Conservation (phyloP, 2,329 filamentous ascomycete species). For the Xylariomycetidae sp. region DNA sequence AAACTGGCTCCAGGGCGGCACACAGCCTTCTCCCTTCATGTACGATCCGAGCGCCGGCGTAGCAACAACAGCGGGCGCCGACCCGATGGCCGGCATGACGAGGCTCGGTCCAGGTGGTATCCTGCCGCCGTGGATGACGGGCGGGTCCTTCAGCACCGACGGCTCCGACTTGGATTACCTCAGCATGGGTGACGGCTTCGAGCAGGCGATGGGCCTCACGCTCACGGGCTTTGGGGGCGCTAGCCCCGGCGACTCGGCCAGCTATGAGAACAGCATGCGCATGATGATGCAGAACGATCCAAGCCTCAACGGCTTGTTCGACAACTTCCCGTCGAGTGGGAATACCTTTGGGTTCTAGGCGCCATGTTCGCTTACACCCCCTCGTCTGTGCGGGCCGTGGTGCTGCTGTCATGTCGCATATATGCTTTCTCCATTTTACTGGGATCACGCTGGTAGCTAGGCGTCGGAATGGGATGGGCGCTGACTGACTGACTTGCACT, state of each 20-base stretch:
- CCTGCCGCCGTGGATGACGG: constrained; percentile 22
- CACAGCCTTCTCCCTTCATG: constrained; percentile 27
- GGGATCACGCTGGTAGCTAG: no score
- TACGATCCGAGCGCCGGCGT: constrained; percentile 23
- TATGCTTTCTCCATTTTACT: no score
- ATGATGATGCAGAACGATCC: constrained; percentile 20
- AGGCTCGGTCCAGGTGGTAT: no score
- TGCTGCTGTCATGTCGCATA: no score
- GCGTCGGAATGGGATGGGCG: no score
- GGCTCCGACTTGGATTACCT: constrained; percentile 29
- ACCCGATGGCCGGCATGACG: constrained; percentile 1
- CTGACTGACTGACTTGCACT: no score
- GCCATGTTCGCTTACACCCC: no score
- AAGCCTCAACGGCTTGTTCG: constrained; percentile 13
- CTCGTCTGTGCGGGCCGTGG: no score
- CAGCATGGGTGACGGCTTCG: constrained; percentile 33
- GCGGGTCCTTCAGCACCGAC: constrained; percentile 19
- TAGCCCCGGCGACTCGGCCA: constrained; percentile 15
- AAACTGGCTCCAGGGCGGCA: constrained; percentile 10
- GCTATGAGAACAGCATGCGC: constrained; percentile 19
- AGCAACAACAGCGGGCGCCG: constrained; percentile 3
- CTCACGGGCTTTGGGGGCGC: constrained; percentile 30
- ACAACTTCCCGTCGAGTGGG: constrained; percentile 5
- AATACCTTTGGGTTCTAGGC: constrained; percentile 4
- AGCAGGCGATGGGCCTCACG: constrained; percentile 38